Evolutionary conservation across 192 early-diverging fungal genomes (phyloP).

Genomic region (Coemansia sp.): DNA sequence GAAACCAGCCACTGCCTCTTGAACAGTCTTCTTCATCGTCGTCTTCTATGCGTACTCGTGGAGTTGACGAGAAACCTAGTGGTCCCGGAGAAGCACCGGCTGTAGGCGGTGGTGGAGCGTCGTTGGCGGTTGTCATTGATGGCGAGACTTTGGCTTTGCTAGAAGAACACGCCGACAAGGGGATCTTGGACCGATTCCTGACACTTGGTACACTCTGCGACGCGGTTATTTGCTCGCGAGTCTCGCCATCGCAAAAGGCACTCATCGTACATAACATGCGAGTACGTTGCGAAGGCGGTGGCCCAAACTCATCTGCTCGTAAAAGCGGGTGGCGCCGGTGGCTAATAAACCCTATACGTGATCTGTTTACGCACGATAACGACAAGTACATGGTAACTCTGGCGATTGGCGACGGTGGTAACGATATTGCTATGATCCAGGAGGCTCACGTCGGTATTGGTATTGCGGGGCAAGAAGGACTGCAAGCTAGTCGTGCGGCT

Average conservation of each 20-base stretch:
- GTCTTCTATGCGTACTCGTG: conserved; percentile 6
- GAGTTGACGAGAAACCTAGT: background rate
- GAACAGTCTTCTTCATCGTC: conserved; percentile 32
- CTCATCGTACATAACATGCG: conserved; percentile 77
- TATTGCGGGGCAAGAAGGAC: conserved; percentile 85
- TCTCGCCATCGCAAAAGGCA: conserved; percentile 90
- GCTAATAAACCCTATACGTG: background rate
- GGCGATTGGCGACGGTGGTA: conserved; percentile 92
- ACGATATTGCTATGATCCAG: conserved; percentile 96
- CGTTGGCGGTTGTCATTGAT: conserved; percentile 86
- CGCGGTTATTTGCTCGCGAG: conserved; percentile 88
- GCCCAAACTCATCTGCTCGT: background rate
- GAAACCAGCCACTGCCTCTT: conserved; percentile 30
- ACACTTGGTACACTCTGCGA: conserved; percentile 75
- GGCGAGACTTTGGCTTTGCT: conserved; percentile 76
- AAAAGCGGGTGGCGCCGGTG: background rate
- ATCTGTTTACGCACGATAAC: conserved; percentile 39
- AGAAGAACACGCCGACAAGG: conserved; percentile 43
- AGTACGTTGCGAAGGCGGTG: conserved; percentile 49
- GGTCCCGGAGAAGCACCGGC: background rate
- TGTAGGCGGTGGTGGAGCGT: background rate
- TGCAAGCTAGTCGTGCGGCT: conserved; percentile 81
- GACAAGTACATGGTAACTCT: conserved; percentile 62
- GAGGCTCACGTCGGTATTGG: conserved; percentile 92
- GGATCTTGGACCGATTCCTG: conserved; percentile 66